phyloP scores from a whole-genome alignment of 352 stramenopile species.

The Peronosclerospora sorghi region DNA sequence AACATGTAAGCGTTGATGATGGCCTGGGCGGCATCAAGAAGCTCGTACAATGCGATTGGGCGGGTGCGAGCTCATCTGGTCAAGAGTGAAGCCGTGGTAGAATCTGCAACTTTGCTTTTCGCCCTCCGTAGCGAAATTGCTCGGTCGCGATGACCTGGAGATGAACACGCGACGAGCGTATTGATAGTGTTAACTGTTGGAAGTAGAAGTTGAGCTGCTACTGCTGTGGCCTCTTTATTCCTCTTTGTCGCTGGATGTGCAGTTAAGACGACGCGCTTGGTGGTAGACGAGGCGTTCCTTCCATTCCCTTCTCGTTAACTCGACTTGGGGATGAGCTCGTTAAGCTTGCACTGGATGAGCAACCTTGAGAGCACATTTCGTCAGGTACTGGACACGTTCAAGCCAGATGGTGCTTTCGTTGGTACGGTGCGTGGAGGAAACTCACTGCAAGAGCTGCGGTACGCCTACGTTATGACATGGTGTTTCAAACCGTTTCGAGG shows the following conservation, averaged over 20 bases:
- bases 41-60: constrained; percentile 69
- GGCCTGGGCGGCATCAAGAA: constrained; percentile 62
- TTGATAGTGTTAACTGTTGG: not conserved
- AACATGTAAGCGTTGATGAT: constrained; percentile 60
- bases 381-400: constrained; percentile 79
- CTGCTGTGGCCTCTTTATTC: too few relatives aligned
- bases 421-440: constrained; percentile 92
- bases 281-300: constrained; percentile 88
- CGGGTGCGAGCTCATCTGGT: constrained; percentile 19
- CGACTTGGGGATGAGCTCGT: constrained; percentile 92
- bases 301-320: constrained; percentile 92
- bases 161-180: constrained; percentile 12
- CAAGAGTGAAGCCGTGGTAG: not conserved
- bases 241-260: not conserved
- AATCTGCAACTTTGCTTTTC: constrained; percentile 1
- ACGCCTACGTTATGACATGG: constrained; percentile 1
- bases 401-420: constrained; percentile 95
- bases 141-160: constrained; percentile 46
- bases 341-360: constrained; percentile 96
- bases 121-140: constrained; percentile 38
- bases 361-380: constrained; percentile 85
- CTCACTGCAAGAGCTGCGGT: constrained; percentile 91
- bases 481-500: not conserved
- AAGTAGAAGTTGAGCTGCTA: too few relatives aligned
- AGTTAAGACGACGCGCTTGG: constrained; percentile 68